Conservation (phyloP, 768 basidiomycete genomes). For the Suillus decipiens region DNA sequence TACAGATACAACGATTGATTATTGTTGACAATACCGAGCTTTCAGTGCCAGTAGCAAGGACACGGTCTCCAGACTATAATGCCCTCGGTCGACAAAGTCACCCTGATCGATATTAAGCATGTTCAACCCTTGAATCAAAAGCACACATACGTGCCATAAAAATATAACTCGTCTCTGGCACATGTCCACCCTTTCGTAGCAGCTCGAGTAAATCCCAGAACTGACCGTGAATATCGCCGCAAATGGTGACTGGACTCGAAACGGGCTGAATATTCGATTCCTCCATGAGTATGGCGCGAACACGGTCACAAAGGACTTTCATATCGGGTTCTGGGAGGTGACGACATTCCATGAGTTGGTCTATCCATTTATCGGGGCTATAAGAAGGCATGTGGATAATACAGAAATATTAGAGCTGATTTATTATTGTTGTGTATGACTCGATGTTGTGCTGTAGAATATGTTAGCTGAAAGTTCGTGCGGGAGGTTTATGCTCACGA, state of each 20-base stretch:
- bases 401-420: neutral
- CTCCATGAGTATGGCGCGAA: constrained; percentile 87
- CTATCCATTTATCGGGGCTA: constrained; percentile 82
- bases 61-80: constrained; percentile 95
- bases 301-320: constrained; percentile 89
- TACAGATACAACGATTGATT: constrained; percentile 11
- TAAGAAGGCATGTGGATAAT: constrained; percentile 32
- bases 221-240: constrained; percentile 97
- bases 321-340: constrained; percentile 91
- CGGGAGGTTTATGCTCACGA: neutral
- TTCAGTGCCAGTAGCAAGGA: constrained; percentile 87
- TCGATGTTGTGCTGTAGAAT: neutral
- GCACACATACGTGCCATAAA: constrained; percentile 84
- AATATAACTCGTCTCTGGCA: constrained; percentile 90
- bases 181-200: constrained; percentile 79
- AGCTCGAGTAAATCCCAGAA: constrained; percentile 97
- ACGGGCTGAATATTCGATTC: constrained; percentile 98
- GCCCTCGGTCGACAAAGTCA: constrained; percentile 96
- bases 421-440: neutral
- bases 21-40: constrained; percentile 59
- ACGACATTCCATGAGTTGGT: constrained; percentile 82
- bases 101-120: constrained; percentile 57
- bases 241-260: constrained; percentile 91
- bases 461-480: neutral
- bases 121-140: constrained; percentile 24